A percentile compares a stretch with the other conserved stretches of the same genome.
phyloP scores from a whole-genome alignment of 805 yeast genomes.

The Lachancea thermotolerans region DNA sequence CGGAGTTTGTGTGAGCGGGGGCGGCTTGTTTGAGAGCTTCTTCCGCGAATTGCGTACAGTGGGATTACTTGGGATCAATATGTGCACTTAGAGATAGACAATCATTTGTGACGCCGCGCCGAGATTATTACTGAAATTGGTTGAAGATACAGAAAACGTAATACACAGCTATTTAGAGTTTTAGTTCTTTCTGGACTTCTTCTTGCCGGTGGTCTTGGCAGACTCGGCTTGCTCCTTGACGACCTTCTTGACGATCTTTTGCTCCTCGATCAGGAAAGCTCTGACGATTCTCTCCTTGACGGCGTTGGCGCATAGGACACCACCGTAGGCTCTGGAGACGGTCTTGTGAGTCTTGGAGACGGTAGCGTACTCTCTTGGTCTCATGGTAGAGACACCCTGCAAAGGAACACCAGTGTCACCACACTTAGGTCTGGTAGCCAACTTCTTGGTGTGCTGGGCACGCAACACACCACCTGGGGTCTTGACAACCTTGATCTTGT shows the following conservation, averaged over 20 bases:
- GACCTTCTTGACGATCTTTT: conserved; percentile 99
- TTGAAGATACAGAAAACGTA: not conserved
- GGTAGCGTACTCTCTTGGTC: conserved; percentile 97
- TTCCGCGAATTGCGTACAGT: no score
- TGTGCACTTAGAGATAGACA: not conserved
- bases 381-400: conserved; percentile 85
- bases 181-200: conserved; percentile 23
- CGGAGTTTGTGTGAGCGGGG: no score
- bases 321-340: conserved; percentile 99
- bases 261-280: conserved; percentile 99
- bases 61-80: no score
- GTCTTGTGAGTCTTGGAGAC: conserved; percentile 96
- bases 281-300: conserved; percentile 99
- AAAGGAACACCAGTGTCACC: conserved; percentile 81
- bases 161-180: conserved; percentile 7
- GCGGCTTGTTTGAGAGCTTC: no score
- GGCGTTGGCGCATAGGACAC: conserved; percentile 96
- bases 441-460: conserved; percentile 95
- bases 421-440: conserved; percentile 80
- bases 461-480: conserved; percentile 99
- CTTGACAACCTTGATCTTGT: conserved; percentile 99
- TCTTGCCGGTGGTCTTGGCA: conserved; percentile 58
- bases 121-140: not conserved
- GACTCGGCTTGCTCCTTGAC: conserved; percentile 92
- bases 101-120: not conserved